Evolutionary conservation across 345 rosid species (phyloP), one percentile per base, ranked within the genome.

Genomic region (Linum lewisii): DNA sequence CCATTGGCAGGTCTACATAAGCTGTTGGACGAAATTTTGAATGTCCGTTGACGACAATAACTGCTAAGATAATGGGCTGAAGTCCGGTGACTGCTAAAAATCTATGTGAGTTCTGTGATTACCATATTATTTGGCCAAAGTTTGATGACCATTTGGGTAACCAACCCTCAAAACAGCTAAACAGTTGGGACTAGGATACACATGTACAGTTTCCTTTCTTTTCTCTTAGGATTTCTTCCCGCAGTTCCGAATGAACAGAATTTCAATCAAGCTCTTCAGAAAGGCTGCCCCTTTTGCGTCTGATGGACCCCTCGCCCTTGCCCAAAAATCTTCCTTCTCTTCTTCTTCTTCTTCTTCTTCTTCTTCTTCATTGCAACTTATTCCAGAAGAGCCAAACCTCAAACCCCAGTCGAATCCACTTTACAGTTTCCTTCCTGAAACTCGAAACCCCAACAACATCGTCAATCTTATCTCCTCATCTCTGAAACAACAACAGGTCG

Each of bases 361-460:
- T 13, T 58, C 62, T 2, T 61, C 73, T 0, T 61, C 54, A 22
- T 69, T 82, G 15, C 83, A 74, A 67, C 42, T 67, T 23, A 24
- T 73, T 20, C 62, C 68, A 0, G 51, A 61, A n/a, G 50, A 61
- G 21, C 54, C 64, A 29, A 38, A 65, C 18, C 23, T 51, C 38
- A 87, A 57, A 29, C 60, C 75, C 9, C 55, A 63, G 20, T 2
- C 63, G 36, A 87, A 67, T 50, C 88, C 92, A 6, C 78, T 83
- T 49, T 81, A 76, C 71, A 62, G 73, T 63, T 63, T 87, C 60
- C 85, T 84, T 55, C 84, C 95, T 7, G 66, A 66, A 2, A 74
- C 80, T 44, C 79, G 64, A 49, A 84, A 87, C 83, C 95, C 95
- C 61, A 77, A 69, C 37, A 73, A 83, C 53, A 32, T 85, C 37